Base-by-base conservation (phyloP, 2,329 filamentous ascomycete species). In the Monosporascus sp. region DNA sequence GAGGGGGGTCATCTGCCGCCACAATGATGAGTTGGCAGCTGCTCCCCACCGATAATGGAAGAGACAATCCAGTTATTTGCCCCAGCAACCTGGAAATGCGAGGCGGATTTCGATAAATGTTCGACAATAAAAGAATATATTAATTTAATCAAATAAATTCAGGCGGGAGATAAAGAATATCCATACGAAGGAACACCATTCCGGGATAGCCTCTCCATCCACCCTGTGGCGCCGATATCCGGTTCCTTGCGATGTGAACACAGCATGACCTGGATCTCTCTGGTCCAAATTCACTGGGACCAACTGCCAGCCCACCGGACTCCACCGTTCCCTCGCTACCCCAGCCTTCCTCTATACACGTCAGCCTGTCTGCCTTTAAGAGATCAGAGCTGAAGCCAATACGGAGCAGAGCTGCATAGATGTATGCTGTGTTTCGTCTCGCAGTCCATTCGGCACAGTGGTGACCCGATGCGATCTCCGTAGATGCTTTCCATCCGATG, bases 21-120 rank as follows among this genome's bases (percentile, higher is more conserved):
- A 50, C 59, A 57, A 54, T 56, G 60, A 56, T 62, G 60, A 60
- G 60, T 50, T 62, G 60, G 60, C 60, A 62, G 57, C 53, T 56
- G 54, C 56, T 58, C 57, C 53, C 60, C 51, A 57, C 54, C 42
- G 24, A 46, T 31, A 46, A 27, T 17, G 42, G 11, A 17, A 27
- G 22, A 31, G 24, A 46, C 17, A 18, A 34, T 41, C 14, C 14
- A 27, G 42, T 31, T 46, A 2, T 7, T 22, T 22, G 5, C n/a
- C 42, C 42, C 42, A 18, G n/a, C n/a, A 46, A 46, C 7, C 22
- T 31, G 42, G 42, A 27, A 31, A 39, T 39, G 17, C 38, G 38
- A 41, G 38, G 38, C 17, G 3, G 18, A 20, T 2, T 41, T 18
- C 6, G 38, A 41, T 18, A n/a, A 7, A 41, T n/a, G 1, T 3